Evolutionary conservation across 2,329 filamentous ascomycete species (phyloP), one percentile per base, ranked within the genome.

Genomic region (Atkinsonella hypoxylon): DNA sequence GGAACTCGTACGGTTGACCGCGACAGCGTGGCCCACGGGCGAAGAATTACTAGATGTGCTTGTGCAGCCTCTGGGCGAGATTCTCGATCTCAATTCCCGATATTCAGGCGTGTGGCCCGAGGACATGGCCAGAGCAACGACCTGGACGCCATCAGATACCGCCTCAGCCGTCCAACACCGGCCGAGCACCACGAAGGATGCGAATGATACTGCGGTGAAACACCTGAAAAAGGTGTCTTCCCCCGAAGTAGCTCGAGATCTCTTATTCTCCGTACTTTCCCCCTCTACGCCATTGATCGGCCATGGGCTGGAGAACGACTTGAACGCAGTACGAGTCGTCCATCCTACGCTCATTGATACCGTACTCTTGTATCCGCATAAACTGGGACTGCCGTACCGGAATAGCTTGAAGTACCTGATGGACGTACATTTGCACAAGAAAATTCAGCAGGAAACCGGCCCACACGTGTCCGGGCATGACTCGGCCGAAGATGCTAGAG

Each of bases 251-350:
- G 93, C 93, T 1, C 83, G 93, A 9, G 73, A 81, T 1, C 74
- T 96, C 0, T 77, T 98, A 9, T 88, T 95, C 66, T 76, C 78
- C 0, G 75, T 87, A 49, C 76, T 98, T 47, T 77, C 82, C 1
- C 86, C 89, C 0, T 70, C 76, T 0, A 98, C 90, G 0, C 87
- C 90, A 0, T 69, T 98, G 1, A 87, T 98, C 45, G 93, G 93
- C 0, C 93, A 98, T 64, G 90, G 89, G 0, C 79, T 97, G 9
- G 93, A 98, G 61, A 98, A 98, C 62, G 93, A 98, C 61, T 77
- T 98, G 50, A 96, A 95, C 63, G 80, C 84, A 2, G 75, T 85
- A 40, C 85, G 91, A 36, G 77, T 97, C 47, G 82, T 95, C 43
- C 93, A 97, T 59, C 87, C 86, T 0, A 85, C 79, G 0, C 75